A percentile compares a stretch with the other conserved stretches of the same genome.
phyloP scores from a whole-genome alignment of 1,284 basidiomycete species.

The Ceratobasidium sp. region DNA sequence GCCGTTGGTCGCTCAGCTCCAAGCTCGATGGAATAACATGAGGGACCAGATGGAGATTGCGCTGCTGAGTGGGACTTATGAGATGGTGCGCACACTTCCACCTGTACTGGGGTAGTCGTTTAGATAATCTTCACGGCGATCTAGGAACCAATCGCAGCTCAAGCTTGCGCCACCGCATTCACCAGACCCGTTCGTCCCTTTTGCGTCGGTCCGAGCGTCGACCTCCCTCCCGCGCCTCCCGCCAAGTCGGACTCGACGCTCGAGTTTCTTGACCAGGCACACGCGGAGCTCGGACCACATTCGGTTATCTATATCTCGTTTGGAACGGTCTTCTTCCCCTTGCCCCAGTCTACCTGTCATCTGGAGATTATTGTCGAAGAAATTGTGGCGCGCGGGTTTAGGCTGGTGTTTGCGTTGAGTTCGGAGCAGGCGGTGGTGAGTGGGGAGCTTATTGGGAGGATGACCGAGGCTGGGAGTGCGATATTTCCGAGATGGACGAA shows the following conservation, averaged over 20 bases:
- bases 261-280: constrained; percentile 13
- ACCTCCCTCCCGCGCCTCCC: not conserved
- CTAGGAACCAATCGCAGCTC: constrained; percentile 28
- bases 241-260: not conserved
- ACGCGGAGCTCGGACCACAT: constrained; percentile 20
- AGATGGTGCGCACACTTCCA: constrained; percentile 16
- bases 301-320: constrained; percentile 26
- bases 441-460: not conserved
- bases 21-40: not conserved
- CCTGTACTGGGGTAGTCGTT: not conserved
- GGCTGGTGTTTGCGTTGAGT: constrained; percentile 20
- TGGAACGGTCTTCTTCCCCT: constrained; percentile 30
- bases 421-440: not conserved
- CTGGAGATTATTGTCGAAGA: constrained; percentile 13
- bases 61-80: not conserved
- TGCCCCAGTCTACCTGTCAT: constrained; percentile 7
- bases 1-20: not conserved
- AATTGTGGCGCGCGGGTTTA: constrained; percentile 6
- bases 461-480: constrained; percentile 1
- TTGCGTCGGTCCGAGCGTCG: constrained; percentile 21
- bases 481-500: constrained; percentile 35
- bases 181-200: constrained; percentile 18
- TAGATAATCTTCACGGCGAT: not conserved
- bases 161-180: not conserved
- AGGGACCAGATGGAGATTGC: constrained; percentile 12